Base-by-base conservation (phyloP, 495 filamentous ascomycete genomes). In the Annulohypoxylon moriforme region DNA sequence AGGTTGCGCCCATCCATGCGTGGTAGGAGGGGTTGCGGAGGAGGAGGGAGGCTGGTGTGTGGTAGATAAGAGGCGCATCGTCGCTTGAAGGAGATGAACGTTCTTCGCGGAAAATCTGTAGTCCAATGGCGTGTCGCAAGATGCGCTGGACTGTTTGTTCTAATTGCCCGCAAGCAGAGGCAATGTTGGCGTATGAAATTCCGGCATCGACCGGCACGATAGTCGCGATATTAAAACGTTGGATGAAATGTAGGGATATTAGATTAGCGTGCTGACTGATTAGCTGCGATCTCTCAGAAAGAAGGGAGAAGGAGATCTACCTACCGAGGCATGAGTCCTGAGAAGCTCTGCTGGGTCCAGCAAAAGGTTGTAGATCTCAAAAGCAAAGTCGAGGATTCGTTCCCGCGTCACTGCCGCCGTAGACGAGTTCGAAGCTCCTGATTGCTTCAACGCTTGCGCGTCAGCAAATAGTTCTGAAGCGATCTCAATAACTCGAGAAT, bases 381-480 rank as follows among this genome's bases (percentile, higher is more conserved):
- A 55, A 20, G 50, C 50, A 10, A 34, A 18, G n/a, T 55, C 50
- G n/a, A 55, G 50, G 29, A 55, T 55, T 20, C 50, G 50, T n/a
- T 55, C 50, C 18, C 50, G 50, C n/a, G 14, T 20, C 34, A 29
- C 16, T 9, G 29, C 29, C 14, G 50, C 50, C 6, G 4, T 4
- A 10, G 50, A 3, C 3, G 50, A 9, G 29, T 55, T 29, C 34
- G 27, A 34, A 53, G 49, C 25, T 44, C 40, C 40, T 31, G 49
- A 1, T 22, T 55, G 4, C 27, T 20, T 34, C 11, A 55, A n/a
- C 6, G 27, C 50, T 33, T 55, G 50, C 2, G 50, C 50, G n/a
- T 34, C 50, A 20, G 50, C n/a, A 11, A 20, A 55, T 9, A 55
- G 27, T 9, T 34, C n/a, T n/a, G 50, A 55, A 2, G 50, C 50